Conservation (phyloP, 129 eudicot species). For the Escallonia herrerae region DNA sequence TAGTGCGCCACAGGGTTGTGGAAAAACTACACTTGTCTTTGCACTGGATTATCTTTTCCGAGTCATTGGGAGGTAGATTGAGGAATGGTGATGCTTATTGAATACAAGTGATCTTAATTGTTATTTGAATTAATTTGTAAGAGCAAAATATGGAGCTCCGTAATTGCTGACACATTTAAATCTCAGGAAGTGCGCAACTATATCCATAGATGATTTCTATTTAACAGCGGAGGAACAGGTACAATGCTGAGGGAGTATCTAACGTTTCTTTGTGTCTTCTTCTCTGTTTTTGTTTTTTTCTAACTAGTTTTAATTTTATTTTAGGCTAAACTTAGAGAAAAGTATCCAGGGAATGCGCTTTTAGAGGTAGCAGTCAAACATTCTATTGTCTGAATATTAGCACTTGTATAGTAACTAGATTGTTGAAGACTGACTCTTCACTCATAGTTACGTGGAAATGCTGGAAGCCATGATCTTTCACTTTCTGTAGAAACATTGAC, state of each 20-base stretch:
- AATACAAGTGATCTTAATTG: slow-evolving; percentile 3
- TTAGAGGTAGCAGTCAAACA: slow-evolving; percentile 50
- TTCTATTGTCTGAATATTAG: slow-evolving; percentile 3
- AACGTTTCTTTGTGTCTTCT: neutral
- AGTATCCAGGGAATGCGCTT: slow-evolving; percentile 76
- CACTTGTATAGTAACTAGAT: slow-evolving; percentile 12
- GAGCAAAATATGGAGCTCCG: neutral
- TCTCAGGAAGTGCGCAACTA: slow-evolving; percentile 81
- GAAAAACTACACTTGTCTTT: slow-evolving; percentile 93
- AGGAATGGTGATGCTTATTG: slow-evolving; percentile 26
- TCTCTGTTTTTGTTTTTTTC: slow-evolving; percentile 9
- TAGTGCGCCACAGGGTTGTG: slow-evolving; percentile 99
- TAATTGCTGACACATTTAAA: slow-evolving; percentile 21
- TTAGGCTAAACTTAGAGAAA: slow-evolving; percentile 80
- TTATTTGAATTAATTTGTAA: slow-evolving; percentile 10
- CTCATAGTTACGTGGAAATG: slow-evolving; percentile 88
- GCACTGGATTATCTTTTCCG: slow-evolving; percentile 76
- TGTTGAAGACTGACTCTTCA: slow-evolving; percentile 23
- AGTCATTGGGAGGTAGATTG: slow-evolving; percentile 71
- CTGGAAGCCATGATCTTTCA: slow-evolving; percentile 95
- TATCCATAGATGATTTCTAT: slow-evolving; percentile 93
- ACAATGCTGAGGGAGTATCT: slow-evolving; percentile 1
- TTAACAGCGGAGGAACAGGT: slow-evolving; percentile 89
- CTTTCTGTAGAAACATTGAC: slow-evolving; percentile 81
- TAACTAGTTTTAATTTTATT: slow-evolving; percentile 7